Percentiles rank a stretch among this genome's conserved stretches.
phyloP scores from a whole-genome alignment of 768 basidiomycete genomes.

The Pulveroboletus sp. region DNA sequence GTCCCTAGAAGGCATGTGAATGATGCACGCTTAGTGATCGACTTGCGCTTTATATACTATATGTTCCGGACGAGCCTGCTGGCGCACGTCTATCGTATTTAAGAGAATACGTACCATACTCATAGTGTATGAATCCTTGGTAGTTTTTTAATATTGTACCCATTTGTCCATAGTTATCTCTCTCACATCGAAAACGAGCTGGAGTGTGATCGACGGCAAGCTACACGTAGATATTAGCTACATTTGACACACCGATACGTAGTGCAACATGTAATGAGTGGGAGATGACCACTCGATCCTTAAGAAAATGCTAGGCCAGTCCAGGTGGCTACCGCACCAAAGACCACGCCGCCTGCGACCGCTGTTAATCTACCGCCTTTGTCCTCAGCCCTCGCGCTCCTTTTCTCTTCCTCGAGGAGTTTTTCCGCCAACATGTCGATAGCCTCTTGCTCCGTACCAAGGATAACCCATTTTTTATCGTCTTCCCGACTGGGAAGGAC shows the following conservation, averaged over 20 bases:
- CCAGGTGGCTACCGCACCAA: constrained; percentile 58
- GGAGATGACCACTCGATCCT: constrained; percentile 9
- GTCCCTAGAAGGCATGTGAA: constrained; percentile 3
- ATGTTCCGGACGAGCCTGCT: not conserved
- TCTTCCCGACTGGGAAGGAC: constrained; percentile 31
- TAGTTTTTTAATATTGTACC: constrained; percentile 1
- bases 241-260: not conserved
- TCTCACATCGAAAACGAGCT: not conserved
- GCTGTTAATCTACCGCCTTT: constrained; percentile 34
- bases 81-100: not conserved
- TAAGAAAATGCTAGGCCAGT: constrained; percentile 52
- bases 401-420: constrained; percentile 30
- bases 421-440: constrained; percentile 33
- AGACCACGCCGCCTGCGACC: constrained; percentile 53
- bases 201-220: constrained; percentile 2
- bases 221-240: not conserved
- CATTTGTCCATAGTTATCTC: not conserved
- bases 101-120: not conserved
- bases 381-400: constrained; percentile 13
- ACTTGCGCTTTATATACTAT: not conserved
- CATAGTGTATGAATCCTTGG: not conserved
- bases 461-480: constrained; percentile 42
- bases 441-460: constrained; percentile 48
- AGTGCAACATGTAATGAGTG: not conserved
- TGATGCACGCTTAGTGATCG: not conserved